Conservation (phyloP, 2,329 filamentous ascomycete genomes). For the Decorospora gaudefroyi region DNA sequence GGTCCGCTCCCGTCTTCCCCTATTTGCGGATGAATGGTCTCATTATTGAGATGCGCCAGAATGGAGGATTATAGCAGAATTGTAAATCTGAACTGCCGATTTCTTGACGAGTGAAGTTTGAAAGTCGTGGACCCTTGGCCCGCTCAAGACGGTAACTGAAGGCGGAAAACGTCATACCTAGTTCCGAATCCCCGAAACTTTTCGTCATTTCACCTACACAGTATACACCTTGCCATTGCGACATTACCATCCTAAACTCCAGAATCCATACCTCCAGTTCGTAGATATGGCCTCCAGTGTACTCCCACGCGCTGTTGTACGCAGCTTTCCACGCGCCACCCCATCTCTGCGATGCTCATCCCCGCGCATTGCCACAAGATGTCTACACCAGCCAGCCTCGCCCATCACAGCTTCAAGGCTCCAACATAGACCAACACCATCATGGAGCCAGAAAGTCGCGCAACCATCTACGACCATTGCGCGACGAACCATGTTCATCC, state of each 20-base stretch:
- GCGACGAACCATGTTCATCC: conserved; percentile 87
- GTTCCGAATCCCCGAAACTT: conserved; percentile 20
- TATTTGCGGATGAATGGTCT: too few species aligned
- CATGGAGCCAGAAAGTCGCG: conserved; percentile 27
- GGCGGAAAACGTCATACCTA: conserved; percentile 34
- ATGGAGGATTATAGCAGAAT: too few species aligned
- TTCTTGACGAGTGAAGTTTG: not conserved
- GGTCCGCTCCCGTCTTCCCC: too few species aligned
- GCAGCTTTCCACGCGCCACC: conserved; percentile 33
- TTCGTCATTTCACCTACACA: conserved; percentile 1
- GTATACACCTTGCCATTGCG: conserved; percentile 20
- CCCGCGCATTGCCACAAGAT: conserved; percentile 40
- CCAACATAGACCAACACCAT: conserved; percentile 38
- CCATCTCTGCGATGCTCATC: conserved; percentile 29
- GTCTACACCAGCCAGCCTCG: conserved; percentile 42
- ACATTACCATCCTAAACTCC: conserved; percentile 1
- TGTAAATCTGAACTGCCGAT: not conserved
- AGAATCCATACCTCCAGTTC: not conserved
- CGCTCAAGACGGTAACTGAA: conserved; percentile 28
- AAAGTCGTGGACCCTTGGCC: not conserved
- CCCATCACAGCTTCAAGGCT: conserved; percentile 40
- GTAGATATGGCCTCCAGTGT: conserved; percentile 35
- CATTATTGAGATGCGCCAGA: too few species aligned
- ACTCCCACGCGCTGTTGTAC: conserved; percentile 36
- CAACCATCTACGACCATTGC: conserved; percentile 19